Conservation (phyloP, 1,139 yeast species). For the Debaryomycetaceae sp. region DNA sequence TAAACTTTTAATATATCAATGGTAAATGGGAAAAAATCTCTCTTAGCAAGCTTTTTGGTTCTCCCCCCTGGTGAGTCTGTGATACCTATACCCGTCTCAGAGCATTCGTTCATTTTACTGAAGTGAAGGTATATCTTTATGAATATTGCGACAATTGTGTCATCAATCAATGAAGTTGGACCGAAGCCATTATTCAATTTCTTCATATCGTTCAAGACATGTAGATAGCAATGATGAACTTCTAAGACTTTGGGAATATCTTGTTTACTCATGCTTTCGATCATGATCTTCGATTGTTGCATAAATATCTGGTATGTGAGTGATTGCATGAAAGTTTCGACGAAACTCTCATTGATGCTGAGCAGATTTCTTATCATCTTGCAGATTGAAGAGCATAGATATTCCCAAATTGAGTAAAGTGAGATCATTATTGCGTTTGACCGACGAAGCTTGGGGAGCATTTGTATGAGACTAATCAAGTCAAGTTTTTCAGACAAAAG, state of each 20-base stretch:
- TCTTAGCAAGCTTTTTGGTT: conserved; percentile 38
- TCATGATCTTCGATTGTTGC: conserved; percentile 32
- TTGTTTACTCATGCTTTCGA: conserved; percentile 26
- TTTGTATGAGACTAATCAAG: conserved; percentile 52
- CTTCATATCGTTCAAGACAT: conserved; percentile 60
- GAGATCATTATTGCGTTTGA: conserved; percentile 72
- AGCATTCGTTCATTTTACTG: conserved; percentile 5
- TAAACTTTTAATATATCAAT: conserved; percentile 30
- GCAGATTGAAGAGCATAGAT: conserved; percentile 46
- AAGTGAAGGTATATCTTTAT: conserved; percentile 44
- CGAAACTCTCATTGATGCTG: conserved; percentile 43
- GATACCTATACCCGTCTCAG: neutral
- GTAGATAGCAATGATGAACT: conserved; percentile 40
- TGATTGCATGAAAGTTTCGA: conserved; percentile 51
- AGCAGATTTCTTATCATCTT: conserved; percentile 45
- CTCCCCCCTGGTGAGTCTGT: conserved; percentile 32
- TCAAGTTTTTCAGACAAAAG: conserved; percentile 55
- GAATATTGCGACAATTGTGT: conserved; percentile 63
- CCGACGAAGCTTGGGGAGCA: conserved; percentile 70
- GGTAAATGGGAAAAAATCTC: conserved; percentile 43
- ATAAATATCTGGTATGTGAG: conserved; percentile 47
- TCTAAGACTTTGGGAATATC: conserved; percentile 26
- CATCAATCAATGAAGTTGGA: conserved; percentile 75
- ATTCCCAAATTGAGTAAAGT: conserved; percentile 65
- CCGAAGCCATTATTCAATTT: conserved; percentile 80